Percentiles rank a stretch among this genome's conserved stretches.
Evolutionary conservation across 208 protist species (phyloP).

Genomic region (Polymyxa betae): DNA sequence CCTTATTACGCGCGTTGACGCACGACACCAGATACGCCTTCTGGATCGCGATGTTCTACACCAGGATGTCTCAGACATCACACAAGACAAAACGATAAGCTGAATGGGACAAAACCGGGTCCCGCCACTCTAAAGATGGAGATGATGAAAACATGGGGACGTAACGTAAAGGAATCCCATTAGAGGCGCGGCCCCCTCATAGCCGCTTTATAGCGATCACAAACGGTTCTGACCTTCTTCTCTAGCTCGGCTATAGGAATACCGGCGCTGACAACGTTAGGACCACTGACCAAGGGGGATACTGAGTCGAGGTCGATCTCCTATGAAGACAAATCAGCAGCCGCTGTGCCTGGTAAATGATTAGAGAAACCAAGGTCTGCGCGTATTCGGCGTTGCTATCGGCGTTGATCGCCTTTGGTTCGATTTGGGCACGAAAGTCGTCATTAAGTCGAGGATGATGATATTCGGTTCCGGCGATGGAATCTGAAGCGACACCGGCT

Average conservation of each 20-base stretch:
- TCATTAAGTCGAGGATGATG: neutral
- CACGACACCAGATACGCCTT: slow-evolving; percentile 79
- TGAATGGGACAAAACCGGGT: too few species aligned
- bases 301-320: neutral
- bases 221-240: neutral
- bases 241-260: neutral
- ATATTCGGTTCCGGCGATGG: neutral
- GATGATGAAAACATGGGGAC: too few species aligned
- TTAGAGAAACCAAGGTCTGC: neutral
- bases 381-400: neutral
- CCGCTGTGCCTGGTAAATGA: neutral
- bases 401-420: neutral
- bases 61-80: neutral
- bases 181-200: too few species aligned
- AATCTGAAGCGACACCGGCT: neutral
- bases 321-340: neutral
- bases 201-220: too few species aligned
- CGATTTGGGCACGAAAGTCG: neutral
- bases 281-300: neutral
- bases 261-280: neutral
- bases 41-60: slow-evolving; percentile 34
- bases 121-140: too few species aligned
- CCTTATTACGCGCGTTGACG: slow-evolving; percentile 72
- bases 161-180: too few species aligned
- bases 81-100: too few species aligned